These are phyloP conservation scores for Boletus insuetus DNA, from an alignment of 768 basidiomycete species.

Conservation along the genomic window DNA sequence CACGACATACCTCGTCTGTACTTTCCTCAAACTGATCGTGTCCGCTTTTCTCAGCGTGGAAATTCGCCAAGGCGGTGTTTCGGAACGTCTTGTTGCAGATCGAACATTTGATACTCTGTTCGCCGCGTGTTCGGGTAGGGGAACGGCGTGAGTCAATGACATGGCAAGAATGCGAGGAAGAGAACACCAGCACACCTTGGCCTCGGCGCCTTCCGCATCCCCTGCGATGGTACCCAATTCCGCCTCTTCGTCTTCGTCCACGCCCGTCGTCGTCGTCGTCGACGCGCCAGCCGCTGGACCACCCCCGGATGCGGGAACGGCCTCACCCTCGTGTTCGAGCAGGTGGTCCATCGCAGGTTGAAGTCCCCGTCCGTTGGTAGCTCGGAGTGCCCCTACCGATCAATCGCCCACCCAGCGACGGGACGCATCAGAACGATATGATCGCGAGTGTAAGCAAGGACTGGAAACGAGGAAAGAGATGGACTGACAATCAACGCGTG, in stretches of 20 bases:
- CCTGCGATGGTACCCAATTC: constrained; percentile 42
- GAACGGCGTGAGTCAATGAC: background rate
- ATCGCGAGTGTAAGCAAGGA: background rate
- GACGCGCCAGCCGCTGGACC: constrained; percentile 13
- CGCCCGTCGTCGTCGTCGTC: constrained; percentile 40
- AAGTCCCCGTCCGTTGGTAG: constrained; percentile 78
- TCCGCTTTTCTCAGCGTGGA: constrained; percentile 92
- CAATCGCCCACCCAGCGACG: background rate
- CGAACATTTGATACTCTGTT: constrained; percentile 74
- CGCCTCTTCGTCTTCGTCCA: constrained; percentile 62
- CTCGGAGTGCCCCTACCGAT: constrained; percentile 78
- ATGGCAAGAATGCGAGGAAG: too few relatives aligned
- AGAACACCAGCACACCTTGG: constrained; percentile 48
- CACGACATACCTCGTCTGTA: constrained; percentile 71
- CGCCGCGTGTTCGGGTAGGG: too few relatives aligned
- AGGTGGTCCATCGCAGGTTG: constrained; percentile 92
- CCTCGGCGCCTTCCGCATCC: constrained; percentile 47
- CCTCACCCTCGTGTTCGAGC: constrained; percentile 72
- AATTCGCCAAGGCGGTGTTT: constrained; percentile 85
- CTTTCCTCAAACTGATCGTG: constrained; percentile 97
- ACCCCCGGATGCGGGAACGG: constrained; percentile 63
- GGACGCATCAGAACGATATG: background rate
- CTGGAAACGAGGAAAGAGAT: background rate
- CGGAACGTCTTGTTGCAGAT: constrained; percentile 84
- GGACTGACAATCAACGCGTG: constrained; percentile 79